Evolutionary conservation across 345 rosid species (phyloP), one percentile per base, ranked within the genome.

Genomic region (Reutealis trisperma): DNA sequence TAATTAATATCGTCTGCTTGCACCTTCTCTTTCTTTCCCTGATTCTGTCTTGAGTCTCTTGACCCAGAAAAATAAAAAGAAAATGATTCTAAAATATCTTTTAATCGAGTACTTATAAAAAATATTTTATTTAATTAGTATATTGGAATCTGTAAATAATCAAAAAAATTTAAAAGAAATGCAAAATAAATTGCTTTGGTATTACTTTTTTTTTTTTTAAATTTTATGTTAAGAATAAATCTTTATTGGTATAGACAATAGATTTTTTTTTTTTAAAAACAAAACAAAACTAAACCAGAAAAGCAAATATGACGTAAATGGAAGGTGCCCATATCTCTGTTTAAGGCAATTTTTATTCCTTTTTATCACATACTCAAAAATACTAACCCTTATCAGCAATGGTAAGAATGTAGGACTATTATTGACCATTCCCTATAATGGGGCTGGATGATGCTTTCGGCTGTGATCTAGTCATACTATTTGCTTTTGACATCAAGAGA

Each of bases 391-490:
- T 34, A 42, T 54, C 67, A 61, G 52, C 25, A 60, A 21, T 32
- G 54, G 42, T 22, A 60, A 7, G 13, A 22, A 21, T 8, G 24
- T 49, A n/a, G n/a, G n/a, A n/a, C n/a, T n/a, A n/a, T n/a, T n/a
- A 54, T 2, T 5, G n/a, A 5, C n/a, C 22, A 54, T 54, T 25
- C 2, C 15, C 44, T 55, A 0, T 65, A 51, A n/a, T 49, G 71
- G 68, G 47, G 16, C 22, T 21, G 71, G 19, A 30, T 79, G 19
- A 30, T 79, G 77, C 79, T 77, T 77, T 74, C 72, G 77, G 83
- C 83, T 32, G 80, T 61, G 61, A 37, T 63, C 74, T 32, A 80
- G 79, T 83, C 84, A 77, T 72, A 66, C 21, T 19, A 30, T 34
- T 2, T 32, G 72, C 81, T 80, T 83, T 77, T 74, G 78, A 74